Evolutionary conservation across 805 yeast species (phyloP), one percentile per base, ranked within the genome.

Genomic region (Hanseniaspora lachancei): DNA sequence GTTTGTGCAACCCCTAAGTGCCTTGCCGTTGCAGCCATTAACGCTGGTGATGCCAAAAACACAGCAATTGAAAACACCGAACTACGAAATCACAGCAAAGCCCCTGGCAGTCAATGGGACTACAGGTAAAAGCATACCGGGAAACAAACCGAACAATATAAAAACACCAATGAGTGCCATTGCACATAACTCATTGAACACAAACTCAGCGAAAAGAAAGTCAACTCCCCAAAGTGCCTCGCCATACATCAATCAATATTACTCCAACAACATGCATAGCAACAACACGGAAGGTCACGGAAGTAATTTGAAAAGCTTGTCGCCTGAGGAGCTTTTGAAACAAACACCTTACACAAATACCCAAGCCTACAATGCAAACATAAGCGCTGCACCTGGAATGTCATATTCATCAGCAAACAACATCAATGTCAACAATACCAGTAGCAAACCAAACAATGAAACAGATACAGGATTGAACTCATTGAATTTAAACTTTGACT

Each of bases 221-320:
- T 53, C 56, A 2, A 46, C 50, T 20, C 56, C 56, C 2, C 56
- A 53, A 46, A 53, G 56, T 29, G 38, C 42, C 21, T 53, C 56
- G 8, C 56, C 56, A 15, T 53, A 53, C 34, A 39, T 53, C 13
- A 46, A 50, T 52, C 27, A 43, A 52, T 43, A 44, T 34, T 29
- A 51, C 35, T 36, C 46, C n/a, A 16, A 42, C 15, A 29, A 51
- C 29, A 20, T 49, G 41, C 40, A 40, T 27, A 49, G 43, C 20
- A 41, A 36, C 32, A 49, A 41, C 47, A 16, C 38, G 21, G 55
- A 46, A 27, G 36, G 47, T 16, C 29, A 44, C 18, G 47, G 47
- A 13, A 46, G 35, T 34, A 46, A 34, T 10, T 24, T 52, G 23
- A 46, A 44, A 35, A 53, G 56, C 24, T 23, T 53, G 6, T 53